Evolutionary conservation across 2,329 filamentous ascomycete genomes (phyloP).

Genomic region (Parastagonospora avenae): DNA sequence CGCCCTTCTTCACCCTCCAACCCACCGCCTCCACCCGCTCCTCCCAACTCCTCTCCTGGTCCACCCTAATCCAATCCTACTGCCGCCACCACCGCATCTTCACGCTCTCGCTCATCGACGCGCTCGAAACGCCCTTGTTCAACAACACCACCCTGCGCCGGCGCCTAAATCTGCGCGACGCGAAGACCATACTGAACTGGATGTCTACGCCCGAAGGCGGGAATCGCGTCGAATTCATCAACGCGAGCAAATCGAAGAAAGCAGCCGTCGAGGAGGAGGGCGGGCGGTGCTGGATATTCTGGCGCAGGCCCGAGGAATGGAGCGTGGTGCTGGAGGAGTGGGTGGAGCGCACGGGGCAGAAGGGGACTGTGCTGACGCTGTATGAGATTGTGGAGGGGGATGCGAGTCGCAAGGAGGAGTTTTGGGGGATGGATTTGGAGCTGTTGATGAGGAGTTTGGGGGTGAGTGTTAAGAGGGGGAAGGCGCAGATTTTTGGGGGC

Average conservation of each 20-base stretch:
- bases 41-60: constrained; percentile 84
- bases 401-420: constrained; percentile 69
- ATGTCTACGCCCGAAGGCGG: constrained; percentile 60
- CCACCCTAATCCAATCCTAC: constrained; percentile 82
- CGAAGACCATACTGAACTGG: constrained; percentile 60
- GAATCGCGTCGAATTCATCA: constrained; percentile 69
- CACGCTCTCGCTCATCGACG: constrained; percentile 70
- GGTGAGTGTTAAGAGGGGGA: constrained; percentile 85
- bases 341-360: constrained; percentile 86
- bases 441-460: constrained; percentile 79
- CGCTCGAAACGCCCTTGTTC: constrained; percentile 61
- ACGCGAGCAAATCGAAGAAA: constrained; percentile 16
- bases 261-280: constrained; percentile 30
- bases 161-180: constrained; percentile 58
- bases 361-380: constrained; percentile 84
- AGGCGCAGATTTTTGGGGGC: constrained; percentile 89
- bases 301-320: constrained; percentile 90
- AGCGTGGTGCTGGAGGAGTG: constrained; percentile 76
- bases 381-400: constrained; percentile 94
- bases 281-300: constrained; percentile 71
- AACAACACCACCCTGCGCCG: constrained; percentile 52
- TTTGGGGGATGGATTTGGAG: constrained; percentile 85
- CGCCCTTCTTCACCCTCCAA: constrained; percentile 84
- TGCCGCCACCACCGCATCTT: constrained; percentile 78
- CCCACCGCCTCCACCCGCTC: constrained; percentile 74